A percentile compares a stretch with the other conserved stretches of the same genome.
Evolutionary conservation across 139 green algal species (phyloP).

Genomic region (Tetraselmis chui): DNA sequence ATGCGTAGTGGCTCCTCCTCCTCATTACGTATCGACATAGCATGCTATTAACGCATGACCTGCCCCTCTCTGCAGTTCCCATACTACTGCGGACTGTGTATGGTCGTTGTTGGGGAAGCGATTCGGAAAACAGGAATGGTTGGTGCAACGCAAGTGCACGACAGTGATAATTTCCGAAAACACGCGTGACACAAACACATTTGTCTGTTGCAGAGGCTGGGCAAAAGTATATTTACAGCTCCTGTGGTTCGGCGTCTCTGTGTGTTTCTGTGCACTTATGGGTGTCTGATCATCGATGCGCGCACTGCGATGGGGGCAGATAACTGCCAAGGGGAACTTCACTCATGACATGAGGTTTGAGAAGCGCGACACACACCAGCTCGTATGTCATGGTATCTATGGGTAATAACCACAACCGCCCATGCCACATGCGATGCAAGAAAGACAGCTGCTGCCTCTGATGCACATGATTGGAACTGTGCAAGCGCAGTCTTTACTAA

Average conservation of each 20-base stretch:
- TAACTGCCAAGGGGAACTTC: conserved; percentile 55
- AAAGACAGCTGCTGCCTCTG: no score
- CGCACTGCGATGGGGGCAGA: conserved; percentile 13
- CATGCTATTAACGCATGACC: background rate
- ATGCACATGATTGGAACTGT: no score
- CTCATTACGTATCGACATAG: no score
- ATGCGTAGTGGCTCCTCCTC: no score
- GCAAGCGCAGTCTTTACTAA: no score
- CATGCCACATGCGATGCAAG: no score
- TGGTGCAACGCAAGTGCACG: background rate
- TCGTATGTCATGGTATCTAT: conserved; percentile 61
- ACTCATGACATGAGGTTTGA: conserved; percentile 56
- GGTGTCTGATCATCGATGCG: background rate
- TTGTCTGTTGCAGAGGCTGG: background rate
- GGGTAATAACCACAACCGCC: no score
- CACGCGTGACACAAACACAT: background rate
- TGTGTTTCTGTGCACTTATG: no score
- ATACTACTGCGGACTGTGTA: conserved; percentile 27
- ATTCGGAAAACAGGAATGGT: conserved; percentile 63
- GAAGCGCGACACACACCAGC: conserved; percentile 28
- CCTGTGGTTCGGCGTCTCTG: no score
- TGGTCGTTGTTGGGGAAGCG: conserved; percentile 46
- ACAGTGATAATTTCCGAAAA: background rate
- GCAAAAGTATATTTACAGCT: no score
- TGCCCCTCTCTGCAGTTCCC: conserved; percentile 11